Evolutionary conservation across 805 yeast genomes (phyloP).

Genomic region (Ogataea zsoltii): DNA sequence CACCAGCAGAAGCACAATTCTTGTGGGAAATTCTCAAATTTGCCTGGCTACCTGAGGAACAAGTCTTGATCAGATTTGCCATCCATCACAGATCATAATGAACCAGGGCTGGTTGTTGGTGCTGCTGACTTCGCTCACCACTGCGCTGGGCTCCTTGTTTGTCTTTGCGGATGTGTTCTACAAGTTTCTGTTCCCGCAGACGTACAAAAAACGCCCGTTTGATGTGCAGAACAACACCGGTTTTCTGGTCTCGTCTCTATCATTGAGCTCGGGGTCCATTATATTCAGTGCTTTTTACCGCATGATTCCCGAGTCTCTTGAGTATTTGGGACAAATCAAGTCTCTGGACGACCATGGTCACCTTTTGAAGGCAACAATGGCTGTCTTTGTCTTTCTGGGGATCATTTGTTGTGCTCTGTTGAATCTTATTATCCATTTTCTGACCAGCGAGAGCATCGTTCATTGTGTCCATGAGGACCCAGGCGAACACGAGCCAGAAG

Average conservation of each 20-base stretch:
- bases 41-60: too few relatives aligned
- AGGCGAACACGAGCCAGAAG: too few relatives aligned
- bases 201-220: slow-evolving; percentile 46
- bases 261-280: slow-evolving; percentile 82
- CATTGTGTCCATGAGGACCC: slow-evolving; percentile 74
- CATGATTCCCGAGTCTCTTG: slow-evolving; percentile 67
- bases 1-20: too few relatives aligned
- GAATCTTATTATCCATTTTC: slow-evolving; percentile 65
- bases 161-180: slow-evolving; percentile 64
- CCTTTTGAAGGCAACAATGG: slow-evolving; percentile 44
- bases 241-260: slow-evolving; percentile 72
- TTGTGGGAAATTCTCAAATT: too few relatives aligned
- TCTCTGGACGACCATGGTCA: slow-evolving; percentile 25
- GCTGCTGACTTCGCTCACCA: slow-evolving; percentile 63
- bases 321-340: slow-evolving; percentile 41
- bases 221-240: slow-evolving; percentile 57
- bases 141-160: slow-evolving; percentile 68
- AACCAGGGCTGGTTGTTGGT: slow-evolving; percentile 69
- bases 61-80: too few relatives aligned
- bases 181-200: slow-evolving; percentile 41
- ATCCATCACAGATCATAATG: too few relatives aligned
- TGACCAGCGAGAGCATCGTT: slow-evolving; percentile 79
- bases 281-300: slow-evolving; percentile 74
- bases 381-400: slow-evolving; percentile 49
- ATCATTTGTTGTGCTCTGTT: slow-evolving; percentile 56